Evolutionary conservation across 2,329 filamentous ascomycete species (phyloP).

Genomic region (Kalaharituber pfeilii): DNA sequence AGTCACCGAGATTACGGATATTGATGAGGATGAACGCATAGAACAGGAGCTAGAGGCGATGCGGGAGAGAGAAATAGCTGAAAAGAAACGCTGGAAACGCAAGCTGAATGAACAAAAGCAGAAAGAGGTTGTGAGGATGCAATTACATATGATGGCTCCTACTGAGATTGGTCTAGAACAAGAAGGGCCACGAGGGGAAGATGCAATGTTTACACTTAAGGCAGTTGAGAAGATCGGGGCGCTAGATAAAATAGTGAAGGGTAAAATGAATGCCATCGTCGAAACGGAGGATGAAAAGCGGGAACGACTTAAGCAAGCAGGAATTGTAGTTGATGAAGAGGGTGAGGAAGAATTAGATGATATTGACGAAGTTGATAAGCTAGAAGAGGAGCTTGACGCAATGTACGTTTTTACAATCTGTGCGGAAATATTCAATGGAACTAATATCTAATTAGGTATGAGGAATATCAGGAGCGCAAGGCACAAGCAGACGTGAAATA

Average conservation of each 20-base stretch:
- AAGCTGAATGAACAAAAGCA: constrained; percentile 88
- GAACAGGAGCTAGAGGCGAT: constrained; percentile 73
- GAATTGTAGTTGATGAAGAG: constrained; percentile 37
- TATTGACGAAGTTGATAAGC: constrained; percentile 47
- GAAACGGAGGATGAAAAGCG: constrained; percentile 36
- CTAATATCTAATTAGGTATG: constrained; percentile 48
- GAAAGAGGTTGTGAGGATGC: constrained; percentile 87
- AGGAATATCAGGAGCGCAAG: constrained; percentile 63
- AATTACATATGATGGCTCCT: constrained; percentile 89
- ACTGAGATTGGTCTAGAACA: constrained; percentile 93
- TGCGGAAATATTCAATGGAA: neutral
- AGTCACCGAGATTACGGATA: constrained; percentile 64
- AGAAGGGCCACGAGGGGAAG: constrained; percentile 56
- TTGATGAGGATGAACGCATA: constrained; percentile 87
- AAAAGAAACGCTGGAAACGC: constrained; percentile 67
- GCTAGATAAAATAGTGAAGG: constrained; percentile 50
- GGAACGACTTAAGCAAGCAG: constrained; percentile 43
- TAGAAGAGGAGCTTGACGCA: constrained; percentile 70
- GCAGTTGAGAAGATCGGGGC: constrained; percentile 59
- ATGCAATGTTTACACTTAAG: constrained; percentile 75
- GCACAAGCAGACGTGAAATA: constrained; percentile 70
- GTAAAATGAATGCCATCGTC: constrained; percentile 56
- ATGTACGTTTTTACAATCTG: constrained; percentile 33
- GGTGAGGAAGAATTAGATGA: constrained; percentile 50
- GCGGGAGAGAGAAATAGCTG: constrained; percentile 57